Evolutionary conservation across 768 basidiomycete species (phyloP).

Genomic region (Leccinum rimulosum): DNA sequence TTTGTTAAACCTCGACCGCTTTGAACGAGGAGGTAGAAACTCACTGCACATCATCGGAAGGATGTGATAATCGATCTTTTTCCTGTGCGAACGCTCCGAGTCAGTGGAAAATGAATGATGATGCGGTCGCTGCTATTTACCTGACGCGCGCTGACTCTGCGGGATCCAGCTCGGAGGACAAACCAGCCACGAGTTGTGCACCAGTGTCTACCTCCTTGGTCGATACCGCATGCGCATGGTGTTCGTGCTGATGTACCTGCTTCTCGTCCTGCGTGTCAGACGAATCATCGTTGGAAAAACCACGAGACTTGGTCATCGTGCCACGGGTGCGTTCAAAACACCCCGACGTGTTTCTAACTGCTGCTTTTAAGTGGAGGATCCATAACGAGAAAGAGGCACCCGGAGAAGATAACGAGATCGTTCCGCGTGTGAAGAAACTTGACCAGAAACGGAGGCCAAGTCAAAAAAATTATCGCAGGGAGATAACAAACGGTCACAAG

Average conservation of each 20-base stretch:
- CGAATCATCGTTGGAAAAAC: conserved; percentile 10
- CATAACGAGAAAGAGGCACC: not conserved
- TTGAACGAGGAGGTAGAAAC: conserved; percentile 25
- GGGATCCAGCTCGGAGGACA: conserved; percentile 45
- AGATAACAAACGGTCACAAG: conserved; percentile 14
- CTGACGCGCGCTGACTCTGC: conserved; percentile 37
- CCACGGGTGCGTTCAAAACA: not conserved
- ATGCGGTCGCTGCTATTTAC: not conserved
- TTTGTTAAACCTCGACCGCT: not conserved
- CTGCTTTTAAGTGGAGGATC: conserved; percentile 8
- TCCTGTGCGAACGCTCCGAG: conserved; percentile 25
- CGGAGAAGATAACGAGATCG: not conserved
- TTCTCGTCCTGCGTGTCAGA: conserved; percentile 16
- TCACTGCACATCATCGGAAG: conserved; percentile 71
- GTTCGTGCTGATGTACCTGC: not conserved
- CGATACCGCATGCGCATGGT: conserved; percentile 29
- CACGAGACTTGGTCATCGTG: conserved; percentile 2
- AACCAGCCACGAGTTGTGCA: conserved; percentile 52
- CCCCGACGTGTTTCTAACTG: not conserved
- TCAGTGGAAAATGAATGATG: not conserved
- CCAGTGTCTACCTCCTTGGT: conserved; percentile 58
- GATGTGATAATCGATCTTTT: conserved; percentile 68
- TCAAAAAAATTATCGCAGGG: not conserved
- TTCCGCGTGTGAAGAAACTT: conserved; percentile 10
- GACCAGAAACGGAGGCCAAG: not conserved